Conservation (phyloP, 169 alveolate species). For the Plasmodium vivax region DNA sequence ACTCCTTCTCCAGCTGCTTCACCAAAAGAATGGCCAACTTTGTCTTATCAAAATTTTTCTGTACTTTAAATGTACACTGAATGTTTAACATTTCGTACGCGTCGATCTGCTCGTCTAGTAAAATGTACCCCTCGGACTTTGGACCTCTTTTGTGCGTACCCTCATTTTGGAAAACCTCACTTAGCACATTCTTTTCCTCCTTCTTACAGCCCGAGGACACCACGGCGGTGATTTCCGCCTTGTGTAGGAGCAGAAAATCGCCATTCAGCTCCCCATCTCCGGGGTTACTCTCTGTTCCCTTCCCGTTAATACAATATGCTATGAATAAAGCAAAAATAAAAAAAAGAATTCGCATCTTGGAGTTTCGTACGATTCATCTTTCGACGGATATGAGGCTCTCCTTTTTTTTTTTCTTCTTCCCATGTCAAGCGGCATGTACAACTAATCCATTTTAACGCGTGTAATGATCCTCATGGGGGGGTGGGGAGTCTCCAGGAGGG, state of each 20-base stretch:
- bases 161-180: not conserved
- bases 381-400: not conserved
- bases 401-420: not conserved
- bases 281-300: not conserved
- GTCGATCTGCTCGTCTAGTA: not conserved
- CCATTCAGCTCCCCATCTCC: not conserved
- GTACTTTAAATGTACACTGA: conserved; percentile 10
- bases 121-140: not conserved
- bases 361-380: not conserved
- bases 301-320: not conserved
- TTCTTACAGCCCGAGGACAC: not conserved
- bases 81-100: conserved; percentile 11
- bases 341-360: conserved; percentile 24
- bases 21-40: conserved; percentile 13
- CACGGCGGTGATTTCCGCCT: conserved; percentile 9
- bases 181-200: conserved; percentile 1
- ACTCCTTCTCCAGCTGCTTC: conserved; percentile 4
- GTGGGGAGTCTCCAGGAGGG: not conserved
- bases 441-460: not conserved
- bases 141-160: not conserved
- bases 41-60: not conserved
- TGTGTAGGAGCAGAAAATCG: conserved; percentile 3
- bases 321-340: not conserved
- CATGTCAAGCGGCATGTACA: not conserved
- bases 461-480: not conserved